Percentiles rank a stretch among this genome's conserved stretches.
Evolutionary conservation across 306 rosid species (phyloP).

Genomic region (Quercus bicolor): DNA sequence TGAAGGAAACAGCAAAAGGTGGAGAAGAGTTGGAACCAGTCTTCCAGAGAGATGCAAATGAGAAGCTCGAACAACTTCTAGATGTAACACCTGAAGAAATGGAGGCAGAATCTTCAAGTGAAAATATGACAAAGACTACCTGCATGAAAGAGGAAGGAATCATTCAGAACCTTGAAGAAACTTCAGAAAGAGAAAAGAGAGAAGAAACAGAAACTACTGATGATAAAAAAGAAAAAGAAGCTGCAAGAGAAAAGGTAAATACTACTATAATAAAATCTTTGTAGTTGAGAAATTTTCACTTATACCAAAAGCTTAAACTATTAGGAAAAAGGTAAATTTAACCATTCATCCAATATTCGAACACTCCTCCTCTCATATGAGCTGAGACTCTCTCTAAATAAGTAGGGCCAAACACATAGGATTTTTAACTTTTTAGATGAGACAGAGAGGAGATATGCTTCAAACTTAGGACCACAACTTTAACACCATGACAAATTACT

Average conservation of each 20-base stretch:
- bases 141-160: slow-evolving; percentile 17
- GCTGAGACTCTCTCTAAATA: no score
- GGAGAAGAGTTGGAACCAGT: slow-evolving; percentile 1
- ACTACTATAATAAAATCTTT: background rate
- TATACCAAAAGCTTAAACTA: no score
- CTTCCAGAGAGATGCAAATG: slow-evolving; percentile 14
- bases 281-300: background rate
- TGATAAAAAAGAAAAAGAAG: slow-evolving; percentile 2
- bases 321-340: no score
- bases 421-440: background rate
- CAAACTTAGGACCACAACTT: background rate
- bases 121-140: background rate
- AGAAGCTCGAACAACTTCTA: slow-evolving; percentile 16
- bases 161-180: slow-evolving; percentile 12
- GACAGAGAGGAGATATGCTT: background rate
- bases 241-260: slow-evolving; percentile 28
- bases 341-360: no score
- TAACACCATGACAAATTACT: no score
- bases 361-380: no score
- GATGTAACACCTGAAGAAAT: slow-evolving; percentile 5
- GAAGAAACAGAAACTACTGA: slow-evolving; percentile 18
- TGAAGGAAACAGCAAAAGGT: background rate
- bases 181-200: slow-evolving; percentile 12
- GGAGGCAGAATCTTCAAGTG: slow-evolving; percentile 8
- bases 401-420: background rate